phyloP scores from a whole-genome alignment of 441 rosid genomes.

The Pelargonium fulgidum region DNA sequence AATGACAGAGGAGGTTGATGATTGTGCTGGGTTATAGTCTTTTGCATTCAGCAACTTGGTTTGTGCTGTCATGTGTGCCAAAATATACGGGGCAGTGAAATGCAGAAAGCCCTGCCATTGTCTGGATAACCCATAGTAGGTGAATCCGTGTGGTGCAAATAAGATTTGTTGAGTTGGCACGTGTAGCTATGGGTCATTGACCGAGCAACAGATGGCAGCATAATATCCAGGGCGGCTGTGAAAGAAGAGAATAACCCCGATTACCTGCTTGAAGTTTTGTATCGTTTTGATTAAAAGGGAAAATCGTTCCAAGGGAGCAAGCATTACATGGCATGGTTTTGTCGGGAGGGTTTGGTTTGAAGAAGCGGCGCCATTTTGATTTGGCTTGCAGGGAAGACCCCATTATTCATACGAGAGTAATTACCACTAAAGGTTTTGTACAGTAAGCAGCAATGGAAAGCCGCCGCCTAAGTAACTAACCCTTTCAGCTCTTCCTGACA shows the following conservation, averaged over 20 bases:
- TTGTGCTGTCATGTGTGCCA: conserved; percentile 64
- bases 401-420: conserved; percentile 15
- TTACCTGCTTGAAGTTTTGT: conserved; percentile 33
- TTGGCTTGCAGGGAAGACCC: conserved; percentile 17
- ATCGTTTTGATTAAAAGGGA: conserved; percentile 22
- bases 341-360: conserved; percentile 35
- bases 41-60: conserved; percentile 73
- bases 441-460: conserved; percentile 29
- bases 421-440: conserved; percentile 26
- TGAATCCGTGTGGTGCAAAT: conserved; percentile 30
- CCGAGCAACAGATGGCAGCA: conserved; percentile 27
- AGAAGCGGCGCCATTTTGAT: conserved; percentile 14
- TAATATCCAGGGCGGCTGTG: conserved; percentile 49
- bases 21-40: conserved; percentile 63
- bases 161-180: conserved; percentile 16
- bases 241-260: conserved; percentile 47
- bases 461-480: conserved; percentile 14
- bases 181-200: conserved; percentile 21
- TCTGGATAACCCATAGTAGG: conserved; percentile 21
- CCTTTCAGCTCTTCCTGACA: conserved; percentile 47
- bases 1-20: conserved; percentile 27
- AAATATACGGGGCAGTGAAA: conserved; percentile 28
- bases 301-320: conserved; percentile 26
- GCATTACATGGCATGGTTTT: conserved; percentile 46
- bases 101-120: conserved; percentile 34